phyloP scores from a whole-genome alignment of 768 basidiomycete species.

The Boletus tylopilopsis region DNA sequence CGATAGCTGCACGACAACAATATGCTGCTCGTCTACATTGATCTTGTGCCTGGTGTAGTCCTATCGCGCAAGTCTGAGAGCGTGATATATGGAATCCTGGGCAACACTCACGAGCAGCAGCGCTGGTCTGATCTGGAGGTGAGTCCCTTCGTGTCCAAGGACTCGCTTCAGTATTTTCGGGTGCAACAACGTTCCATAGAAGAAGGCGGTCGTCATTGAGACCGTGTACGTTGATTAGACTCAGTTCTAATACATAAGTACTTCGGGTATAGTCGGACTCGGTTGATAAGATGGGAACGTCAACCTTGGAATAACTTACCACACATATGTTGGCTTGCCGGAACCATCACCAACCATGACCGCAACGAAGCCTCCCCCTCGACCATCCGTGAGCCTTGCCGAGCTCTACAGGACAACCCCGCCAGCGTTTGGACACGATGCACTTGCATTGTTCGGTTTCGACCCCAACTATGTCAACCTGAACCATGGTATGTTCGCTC shows the following conservation, averaged over 20 bases:
- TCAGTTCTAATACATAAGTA: too few relatives aligned
- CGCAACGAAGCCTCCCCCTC: background rate
- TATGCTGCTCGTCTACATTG: constrained; percentile 38
- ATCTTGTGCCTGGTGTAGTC: constrained; percentile 81
- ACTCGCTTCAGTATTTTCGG: constrained; percentile 78
- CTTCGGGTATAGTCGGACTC: too few relatives aligned
- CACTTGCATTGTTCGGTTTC: constrained; percentile 53
- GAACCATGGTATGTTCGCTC: constrained; percentile 50
- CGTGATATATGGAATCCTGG: background rate
- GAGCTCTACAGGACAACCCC: constrained; percentile 26
- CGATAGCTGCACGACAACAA: background rate
- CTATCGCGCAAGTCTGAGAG: constrained; percentile 32
- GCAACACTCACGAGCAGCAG: constrained; percentile 56
- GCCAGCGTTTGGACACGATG: constrained; percentile 52
- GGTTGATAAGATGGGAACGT: too few relatives aligned
- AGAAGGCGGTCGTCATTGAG: constrained; percentile 56
- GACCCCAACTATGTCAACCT: constrained; percentile 60
- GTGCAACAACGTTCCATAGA: constrained; percentile 91
- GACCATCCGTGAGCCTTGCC: background rate
- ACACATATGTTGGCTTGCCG: background rate
- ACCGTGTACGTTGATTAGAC: too few relatives aligned
- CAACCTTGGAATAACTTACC: too few relatives aligned
- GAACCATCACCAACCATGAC: constrained; percentile 2
- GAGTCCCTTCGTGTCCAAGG: constrained; percentile 60
- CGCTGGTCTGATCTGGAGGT: constrained; percentile 70